phyloP scores from a whole-genome alignment of 2,329 filamentous ascomycete genomes.

The Diplodia corticola region DNA sequence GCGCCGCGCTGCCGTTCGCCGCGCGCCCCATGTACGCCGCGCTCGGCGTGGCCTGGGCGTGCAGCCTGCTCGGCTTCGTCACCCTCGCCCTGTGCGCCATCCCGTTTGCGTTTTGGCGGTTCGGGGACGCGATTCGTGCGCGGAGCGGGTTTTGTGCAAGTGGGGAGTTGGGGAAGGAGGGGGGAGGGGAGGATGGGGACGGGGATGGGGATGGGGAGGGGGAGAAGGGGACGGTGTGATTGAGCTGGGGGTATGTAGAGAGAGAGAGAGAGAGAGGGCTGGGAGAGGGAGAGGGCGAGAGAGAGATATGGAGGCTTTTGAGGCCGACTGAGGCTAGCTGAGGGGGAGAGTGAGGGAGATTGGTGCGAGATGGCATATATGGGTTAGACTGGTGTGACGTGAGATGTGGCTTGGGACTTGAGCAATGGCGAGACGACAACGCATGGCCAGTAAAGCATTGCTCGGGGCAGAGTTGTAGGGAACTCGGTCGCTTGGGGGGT shows the following conservation, averaged over 20 bases:
- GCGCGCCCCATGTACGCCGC: conserved; percentile 61
- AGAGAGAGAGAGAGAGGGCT: too few relatives aligned
- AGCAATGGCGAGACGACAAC: not conserved
- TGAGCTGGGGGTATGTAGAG: too few relatives aligned
- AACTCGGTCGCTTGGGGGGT: not conserved
- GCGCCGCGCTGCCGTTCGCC: conserved; percentile 57
- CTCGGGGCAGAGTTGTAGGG: not conserved
- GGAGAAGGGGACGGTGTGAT: not conserved
- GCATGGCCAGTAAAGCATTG: not conserved
- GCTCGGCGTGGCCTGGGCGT: conserved; percentile 69
- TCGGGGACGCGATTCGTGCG: conserved; percentile 55
- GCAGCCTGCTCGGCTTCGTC: conserved; percentile 52
- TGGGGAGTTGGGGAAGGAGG: conserved; percentile 49
- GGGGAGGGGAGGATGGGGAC: conserved; percentile 29
- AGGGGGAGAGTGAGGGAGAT: too few relatives aligned
- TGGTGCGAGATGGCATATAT: too few relatives aligned
- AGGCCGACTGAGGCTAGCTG: too few relatives aligned
- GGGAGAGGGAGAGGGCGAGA: not conserved
- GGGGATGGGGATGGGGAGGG: not conserved
- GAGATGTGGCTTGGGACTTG: not conserved
- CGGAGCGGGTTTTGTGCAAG: conserved; percentile 64
- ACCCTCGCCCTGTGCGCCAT: conserved; percentile 54
- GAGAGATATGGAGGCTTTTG: too few relatives aligned
- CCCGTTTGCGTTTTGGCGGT: conserved; percentile 60
- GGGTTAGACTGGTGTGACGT: not conserved